Evolutionary conservation across 106 monocot genomes (phyloP).

Genomic region (Ottelia alismoides): DNA sequence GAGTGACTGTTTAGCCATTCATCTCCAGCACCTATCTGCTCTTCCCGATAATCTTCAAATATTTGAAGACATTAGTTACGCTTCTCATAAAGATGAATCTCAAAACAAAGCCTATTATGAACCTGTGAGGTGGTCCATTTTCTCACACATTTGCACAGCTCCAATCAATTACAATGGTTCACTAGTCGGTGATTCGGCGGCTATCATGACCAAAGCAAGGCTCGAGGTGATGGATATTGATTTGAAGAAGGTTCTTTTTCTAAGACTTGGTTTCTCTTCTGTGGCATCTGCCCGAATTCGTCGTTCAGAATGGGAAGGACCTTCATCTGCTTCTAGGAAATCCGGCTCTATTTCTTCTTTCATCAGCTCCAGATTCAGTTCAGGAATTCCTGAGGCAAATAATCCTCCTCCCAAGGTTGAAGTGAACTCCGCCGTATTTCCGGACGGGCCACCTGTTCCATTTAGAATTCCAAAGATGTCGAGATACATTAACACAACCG

Average conservation of each 20-base stretch:
- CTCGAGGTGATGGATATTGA: conserved; percentile 46
- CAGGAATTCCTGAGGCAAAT: conserved; percentile 4
- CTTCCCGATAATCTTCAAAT: conserved; percentile 31
- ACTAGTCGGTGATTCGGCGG: conserved; percentile 34
- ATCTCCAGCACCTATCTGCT: conserved; percentile 62
- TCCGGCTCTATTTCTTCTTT: conserved; percentile 32
- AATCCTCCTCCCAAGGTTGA: conserved; percentile 27
- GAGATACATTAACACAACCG: conserved; percentile 38
- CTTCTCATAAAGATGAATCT: not conserved
- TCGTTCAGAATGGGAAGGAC: conserved; percentile 60
- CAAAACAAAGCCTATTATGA: conserved; percentile 33
- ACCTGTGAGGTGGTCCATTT: conserved; percentile 46
- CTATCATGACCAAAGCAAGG: conserved; percentile 66
- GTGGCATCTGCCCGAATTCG: conserved; percentile 49
- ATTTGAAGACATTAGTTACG: conserved; percentile 15
- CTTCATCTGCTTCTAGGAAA: conserved; percentile 12
- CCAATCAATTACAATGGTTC: conserved; percentile 39
- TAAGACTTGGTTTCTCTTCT: conserved; percentile 65
- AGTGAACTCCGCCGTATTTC: conserved; percentile 60
- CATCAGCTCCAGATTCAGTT: conserved; percentile 24
- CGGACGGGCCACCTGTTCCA: conserved; percentile 49
- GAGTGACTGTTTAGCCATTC: conserved; percentile 48
- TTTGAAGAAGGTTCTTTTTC: conserved; percentile 61
- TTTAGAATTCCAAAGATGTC: conserved; percentile 28
- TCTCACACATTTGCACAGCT: conserved; percentile 60